Evolutionary conservation across 2,329 filamentous ascomycete genomes (phyloP), one percentile per base, ranked within the genome.

Genomic region (Epichloe baconii): DNA sequence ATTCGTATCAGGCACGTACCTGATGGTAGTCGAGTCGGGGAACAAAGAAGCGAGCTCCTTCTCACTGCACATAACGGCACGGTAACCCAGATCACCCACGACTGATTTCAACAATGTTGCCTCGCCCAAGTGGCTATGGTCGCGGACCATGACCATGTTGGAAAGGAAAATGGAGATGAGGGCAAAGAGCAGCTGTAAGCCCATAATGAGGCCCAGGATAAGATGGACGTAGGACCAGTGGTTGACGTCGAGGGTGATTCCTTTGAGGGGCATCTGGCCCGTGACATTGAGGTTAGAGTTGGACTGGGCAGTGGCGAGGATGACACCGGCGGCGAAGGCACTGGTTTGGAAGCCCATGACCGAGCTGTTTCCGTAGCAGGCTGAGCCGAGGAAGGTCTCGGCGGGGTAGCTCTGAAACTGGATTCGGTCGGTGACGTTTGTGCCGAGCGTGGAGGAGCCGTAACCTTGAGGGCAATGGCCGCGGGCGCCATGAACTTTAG

Each of bases 401-500:
- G 64, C 61, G 0, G 72, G 71, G 48, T 74, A 75, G 10, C 65
- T 67, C 55, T 72, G 69, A 44, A 61, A 67, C 54, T 66, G 63
- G 37, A 59, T 53, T 48, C 53, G 49, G 15, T 54, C 50, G 36
- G 59, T 54, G 51, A 54, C 54, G 52, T 58, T 58, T 48, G 34
- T 57, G 48, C 56, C 61, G 11, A 58, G 54, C 5, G 44, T 17
- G 2, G 60, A 58, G 1, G 57, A 56, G 34, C 60, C 59, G 52
- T 69, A 71, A 5, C 70, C 71, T 37, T 69, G 64, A 71, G 64
- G 0, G 70, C 70, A 15, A 73, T 71, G 1, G 66, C 64, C 1
- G 61, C 56, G 5, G 66, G 60, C 0, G 68, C 66, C 23, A 68
- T 58, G 15, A 55, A 54, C 2, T 64, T 64, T 50, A 72, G 62